phyloP scores from a whole-genome alignment of 768 basidiomycete genomes.

The Pulveroboletus sp. region DNA sequence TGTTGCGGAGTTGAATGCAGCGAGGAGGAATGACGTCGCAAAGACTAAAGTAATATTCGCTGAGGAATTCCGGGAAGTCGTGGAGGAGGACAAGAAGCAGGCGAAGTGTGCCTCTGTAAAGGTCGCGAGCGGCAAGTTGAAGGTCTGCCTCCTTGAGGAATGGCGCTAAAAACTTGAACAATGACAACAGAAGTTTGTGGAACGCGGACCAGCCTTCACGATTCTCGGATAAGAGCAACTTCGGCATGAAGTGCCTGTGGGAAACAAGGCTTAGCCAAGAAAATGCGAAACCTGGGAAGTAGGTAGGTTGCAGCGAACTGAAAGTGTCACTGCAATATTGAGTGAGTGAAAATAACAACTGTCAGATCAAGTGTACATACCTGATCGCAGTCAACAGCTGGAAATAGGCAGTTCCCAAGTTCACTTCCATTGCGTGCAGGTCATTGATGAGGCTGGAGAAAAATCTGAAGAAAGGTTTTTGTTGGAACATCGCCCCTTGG shows the following conservation, averaged over 20 bases:
- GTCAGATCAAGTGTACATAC: slow-evolving; percentile 43
- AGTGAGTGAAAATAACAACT: background rate
- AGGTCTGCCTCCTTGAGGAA: slow-evolving; percentile 85
- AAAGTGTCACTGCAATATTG: slow-evolving; percentile 72
- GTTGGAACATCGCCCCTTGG: slow-evolving; percentile 86
- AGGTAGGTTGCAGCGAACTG: slow-evolving; percentile 92
- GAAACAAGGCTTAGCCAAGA: slow-evolving; percentile 98
- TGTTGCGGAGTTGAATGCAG: slow-evolving; percentile 95
- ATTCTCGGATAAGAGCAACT: slow-evolving; percentile 81
- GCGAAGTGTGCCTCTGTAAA: slow-evolving; percentile 88
- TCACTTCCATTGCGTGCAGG: slow-evolving; percentile 79
- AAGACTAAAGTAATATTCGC: slow-evolving; percentile 94
- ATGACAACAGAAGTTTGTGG: slow-evolving; percentile 88
- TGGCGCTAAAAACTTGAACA: slow-evolving; percentile 92
- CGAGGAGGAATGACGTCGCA: slow-evolving; percentile 90
- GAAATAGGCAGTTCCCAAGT: slow-evolving; percentile 88
- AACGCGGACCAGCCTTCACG: slow-evolving; percentile 97
- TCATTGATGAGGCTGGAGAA: slow-evolving; percentile 96
- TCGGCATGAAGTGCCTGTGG: slow-evolving; percentile 96
- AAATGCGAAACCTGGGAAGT: slow-evolving; percentile 97
- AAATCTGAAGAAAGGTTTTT: slow-evolving; percentile 98
- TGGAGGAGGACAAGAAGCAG: slow-evolving; percentile 93
- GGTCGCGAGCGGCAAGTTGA: slow-evolving; percentile 73
- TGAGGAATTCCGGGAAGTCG: slow-evolving; percentile 98
- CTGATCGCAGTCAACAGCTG: slow-evolving; percentile 84